Conservation (phyloP, 805 yeast species). For the Zygotorulaspora sp. region DNA sequence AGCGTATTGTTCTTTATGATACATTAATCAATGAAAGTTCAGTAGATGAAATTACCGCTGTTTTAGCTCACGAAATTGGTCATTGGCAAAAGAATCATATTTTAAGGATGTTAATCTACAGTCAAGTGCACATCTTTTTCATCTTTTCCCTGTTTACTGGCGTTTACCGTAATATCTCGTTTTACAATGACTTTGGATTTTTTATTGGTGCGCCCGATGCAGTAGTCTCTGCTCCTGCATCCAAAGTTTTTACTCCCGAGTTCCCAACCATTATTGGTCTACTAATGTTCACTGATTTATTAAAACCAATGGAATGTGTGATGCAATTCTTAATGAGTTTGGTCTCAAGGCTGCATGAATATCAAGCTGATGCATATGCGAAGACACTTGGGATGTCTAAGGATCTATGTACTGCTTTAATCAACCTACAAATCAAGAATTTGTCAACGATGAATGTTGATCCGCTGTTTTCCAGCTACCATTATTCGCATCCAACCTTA, state of each 20-base stretch:
- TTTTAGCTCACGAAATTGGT: conserved; percentile 97
- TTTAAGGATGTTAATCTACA: conserved; percentile 61
- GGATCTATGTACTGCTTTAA: conserved; percentile 66
- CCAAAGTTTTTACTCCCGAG: conserved; percentile 36
- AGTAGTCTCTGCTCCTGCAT: conserved; percentile 8
- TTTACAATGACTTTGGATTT: conserved; percentile 79
- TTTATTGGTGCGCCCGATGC: conserved; percentile 15
- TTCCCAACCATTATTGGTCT: conserved; percentile 81
- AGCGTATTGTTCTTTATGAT: conserved; percentile 90
- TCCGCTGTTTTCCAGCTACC: conserved; percentile 82
- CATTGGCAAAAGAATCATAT: conserved; percentile 94
- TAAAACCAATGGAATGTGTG: conserved; percentile 70
- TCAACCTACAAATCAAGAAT: conserved; percentile 73
- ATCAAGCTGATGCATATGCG: conserved; percentile 89
- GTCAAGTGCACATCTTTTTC: conserved; percentile 59
- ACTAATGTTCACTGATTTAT: conserved; percentile 68
- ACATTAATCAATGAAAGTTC: conserved; percentile 80
- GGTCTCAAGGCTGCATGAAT: conserved; percentile 82
- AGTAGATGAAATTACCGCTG: conserved; percentile 81
- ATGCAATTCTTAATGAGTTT: conserved; percentile 63
- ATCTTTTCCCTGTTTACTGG: conserved; percentile 72
- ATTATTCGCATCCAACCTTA: conserved; percentile 86
- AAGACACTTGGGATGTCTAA: conserved; percentile 64
- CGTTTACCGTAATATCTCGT: conserved; percentile 72
- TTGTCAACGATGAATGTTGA: conserved; percentile 85